Conservation (phyloP, 2,329 filamentous ascomycete species). For the Helotiales sp. region DNA sequence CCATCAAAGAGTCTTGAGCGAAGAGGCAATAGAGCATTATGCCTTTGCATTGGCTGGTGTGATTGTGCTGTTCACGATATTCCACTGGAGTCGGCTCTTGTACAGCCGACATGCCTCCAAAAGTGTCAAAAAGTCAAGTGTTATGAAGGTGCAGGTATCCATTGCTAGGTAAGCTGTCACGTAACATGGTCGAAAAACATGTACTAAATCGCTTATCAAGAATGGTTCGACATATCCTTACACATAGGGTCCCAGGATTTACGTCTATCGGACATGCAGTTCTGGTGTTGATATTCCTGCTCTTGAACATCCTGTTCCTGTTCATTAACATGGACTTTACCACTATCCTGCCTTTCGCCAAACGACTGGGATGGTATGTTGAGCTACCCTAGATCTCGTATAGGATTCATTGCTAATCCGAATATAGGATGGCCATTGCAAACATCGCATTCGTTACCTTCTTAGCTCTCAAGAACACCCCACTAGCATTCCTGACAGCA, state of each 20-base stretch:
- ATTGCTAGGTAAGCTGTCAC: conserved; percentile 24
- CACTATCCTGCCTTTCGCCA: conserved; percentile 23
- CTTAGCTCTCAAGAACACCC: conserved; percentile 63
- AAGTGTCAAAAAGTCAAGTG: conserved; percentile 19
- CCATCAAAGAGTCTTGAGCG: conserved; percentile 14
- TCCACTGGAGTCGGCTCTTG: conserved; percentile 32
- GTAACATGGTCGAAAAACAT: neutral
- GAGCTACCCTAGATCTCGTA: neutral
- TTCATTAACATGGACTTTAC: conserved; percentile 42
- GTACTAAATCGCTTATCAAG: conserved; percentile 13
- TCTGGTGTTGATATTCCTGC: conserved; percentile 45
- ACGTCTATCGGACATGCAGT: conserved; percentile 48
- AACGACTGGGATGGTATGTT: conserved; percentile 37
- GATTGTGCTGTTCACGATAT: conserved; percentile 32
- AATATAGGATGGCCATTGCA: conserved; percentile 51
- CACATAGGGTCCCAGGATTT: conserved; percentile 42
- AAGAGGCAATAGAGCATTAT: conserved; percentile 31
- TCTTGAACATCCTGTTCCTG: conserved; percentile 46
- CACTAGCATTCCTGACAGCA: conserved; percentile 56
- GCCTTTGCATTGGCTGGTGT: conserved; percentile 31
- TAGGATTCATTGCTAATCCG: conserved; percentile 30
- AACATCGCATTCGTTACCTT: conserved; percentile 60
- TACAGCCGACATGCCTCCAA: conserved; percentile 31
- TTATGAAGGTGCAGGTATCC: conserved; percentile 29
- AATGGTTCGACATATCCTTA: conserved; percentile 28